Percentiles rank a stretch among this genome's conserved stretches.
These are phyloP conservation scores for Cadophora gregata DNA, from an alignment of 2,329 filamentous ascomycete genomes.

Conservation along the genomic window DNA sequence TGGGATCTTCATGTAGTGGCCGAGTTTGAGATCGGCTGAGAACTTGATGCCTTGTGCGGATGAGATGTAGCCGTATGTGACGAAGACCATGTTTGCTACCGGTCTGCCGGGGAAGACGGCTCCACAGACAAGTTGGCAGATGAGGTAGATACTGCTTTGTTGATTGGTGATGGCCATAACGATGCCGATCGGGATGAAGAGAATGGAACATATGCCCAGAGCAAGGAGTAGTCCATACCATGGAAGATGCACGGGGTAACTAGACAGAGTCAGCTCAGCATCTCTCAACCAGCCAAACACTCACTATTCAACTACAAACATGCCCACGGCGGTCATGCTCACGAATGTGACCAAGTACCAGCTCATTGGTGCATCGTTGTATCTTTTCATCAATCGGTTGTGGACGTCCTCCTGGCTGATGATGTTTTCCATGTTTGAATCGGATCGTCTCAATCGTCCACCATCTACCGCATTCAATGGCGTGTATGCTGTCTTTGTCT, in stretches of 20 bases:
- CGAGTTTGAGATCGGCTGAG: constrained; percentile 84
- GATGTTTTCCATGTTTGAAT: constrained; percentile 56
- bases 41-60: constrained; percentile 91
- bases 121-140: constrained; percentile 85
- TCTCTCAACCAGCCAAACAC: constrained; percentile 43
- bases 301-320: constrained; percentile 85
- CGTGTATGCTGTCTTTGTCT: constrained; percentile 58
- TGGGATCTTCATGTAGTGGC: constrained; percentile 88
- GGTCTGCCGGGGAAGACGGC: constrained; percentile 82
- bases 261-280: constrained; percentile 45
- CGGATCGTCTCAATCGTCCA: constrained; percentile 41
- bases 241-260: constrained; percentile 80
- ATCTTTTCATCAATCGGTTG: constrained; percentile 81
- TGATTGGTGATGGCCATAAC: constrained; percentile 94
- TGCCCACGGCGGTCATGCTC: constrained; percentile 77
- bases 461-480: constrained; percentile 47
- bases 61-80: constrained; percentile 89
- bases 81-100: constrained; percentile 92
- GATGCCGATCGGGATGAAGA: constrained; percentile 90
- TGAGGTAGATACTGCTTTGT: constrained; percentile 84
- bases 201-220: constrained; percentile 75
- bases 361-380: constrained; percentile 78
- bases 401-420: constrained; percentile 81
- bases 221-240: constrained; percentile 87
- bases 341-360: constrained; percentile 83